Percentiles rank a stretch among this genome's conserved stretches.
Conservation (phyloP, 108 stramenopile species). For the Fistulifera pelliculosa region DNA sequence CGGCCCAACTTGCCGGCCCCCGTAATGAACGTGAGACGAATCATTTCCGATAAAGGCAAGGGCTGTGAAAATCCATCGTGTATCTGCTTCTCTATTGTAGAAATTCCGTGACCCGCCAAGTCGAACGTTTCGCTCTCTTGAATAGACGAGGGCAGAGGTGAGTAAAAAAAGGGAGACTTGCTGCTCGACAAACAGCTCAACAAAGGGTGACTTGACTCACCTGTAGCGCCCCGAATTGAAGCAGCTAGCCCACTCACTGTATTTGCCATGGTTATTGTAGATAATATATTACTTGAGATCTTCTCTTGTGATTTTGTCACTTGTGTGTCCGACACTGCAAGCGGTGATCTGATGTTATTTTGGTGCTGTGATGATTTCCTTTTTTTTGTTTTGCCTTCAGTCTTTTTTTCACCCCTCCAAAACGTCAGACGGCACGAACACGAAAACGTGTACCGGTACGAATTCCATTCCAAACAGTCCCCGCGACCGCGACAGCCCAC, state of each 20-base stretch:
- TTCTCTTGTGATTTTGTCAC: no score
- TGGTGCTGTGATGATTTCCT: no score
- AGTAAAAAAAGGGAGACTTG: neutral
- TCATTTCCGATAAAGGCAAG: slow-evolving; percentile 59
- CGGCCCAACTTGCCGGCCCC: slow-evolving; percentile 83
- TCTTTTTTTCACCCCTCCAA: no score
- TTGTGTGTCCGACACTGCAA: no score
- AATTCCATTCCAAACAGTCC: no score
- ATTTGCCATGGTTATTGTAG: slow-evolving; percentile 10
- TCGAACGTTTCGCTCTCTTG: slow-evolving; percentile 74
- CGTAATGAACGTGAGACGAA: slow-evolving; percentile 79
- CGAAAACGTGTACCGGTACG: no score
- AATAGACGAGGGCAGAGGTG: neutral
- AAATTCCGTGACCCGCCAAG: slow-evolving; percentile 50
- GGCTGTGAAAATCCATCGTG: slow-evolving; percentile 52
- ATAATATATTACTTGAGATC: no score
- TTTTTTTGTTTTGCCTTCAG: no score
- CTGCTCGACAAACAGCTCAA: neutral
- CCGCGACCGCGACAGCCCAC: no score
- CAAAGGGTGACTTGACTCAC: no score
- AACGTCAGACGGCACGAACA: no score
- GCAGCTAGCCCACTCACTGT: slow-evolving; percentile 63
- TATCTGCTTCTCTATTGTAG: slow-evolving; percentile 51
- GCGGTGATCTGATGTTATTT: no score
- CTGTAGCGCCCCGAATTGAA: slow-evolving; percentile 52